Conservation (phyloP, 306 rosid species). For the Mucuna pruriens region DNA sequence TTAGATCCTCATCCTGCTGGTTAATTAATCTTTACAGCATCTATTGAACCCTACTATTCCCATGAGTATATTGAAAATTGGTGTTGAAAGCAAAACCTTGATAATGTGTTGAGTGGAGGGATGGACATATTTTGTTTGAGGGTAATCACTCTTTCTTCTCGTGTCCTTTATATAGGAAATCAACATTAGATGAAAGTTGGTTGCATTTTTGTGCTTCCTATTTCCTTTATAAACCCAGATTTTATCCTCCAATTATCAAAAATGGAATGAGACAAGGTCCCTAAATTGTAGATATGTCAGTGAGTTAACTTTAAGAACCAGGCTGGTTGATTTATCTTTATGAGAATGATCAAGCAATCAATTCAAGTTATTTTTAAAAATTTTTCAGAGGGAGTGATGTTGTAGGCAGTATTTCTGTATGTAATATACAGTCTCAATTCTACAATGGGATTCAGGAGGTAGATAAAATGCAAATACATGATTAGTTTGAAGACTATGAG, state of each 20-base stretch:
- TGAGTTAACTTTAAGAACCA: neutral
- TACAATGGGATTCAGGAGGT: neutral
- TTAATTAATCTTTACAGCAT: constrained; percentile 6
- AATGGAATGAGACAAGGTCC: neutral
- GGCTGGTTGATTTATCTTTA: constrained; percentile 15
- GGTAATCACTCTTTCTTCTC: neutral
- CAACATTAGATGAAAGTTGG: neutral
- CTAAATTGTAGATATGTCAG: neutral
- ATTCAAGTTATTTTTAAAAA: neutral
- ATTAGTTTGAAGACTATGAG: constrained; percentile 13
- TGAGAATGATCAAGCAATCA: constrained; percentile 11
- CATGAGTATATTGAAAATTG: neutral
- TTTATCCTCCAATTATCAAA: constrained; percentile 16
- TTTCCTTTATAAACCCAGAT: neutral
- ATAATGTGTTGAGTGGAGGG: neutral
- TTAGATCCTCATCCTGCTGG: constrained; percentile 11
- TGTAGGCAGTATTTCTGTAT: constrained; percentile 8
- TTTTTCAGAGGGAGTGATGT: neutral
- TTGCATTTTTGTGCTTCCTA: constrained; percentile 5
- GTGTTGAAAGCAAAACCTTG: constrained; percentile 22
- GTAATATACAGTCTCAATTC: constrained; percentile 17
- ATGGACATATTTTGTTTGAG: neutral
- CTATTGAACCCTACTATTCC: neutral
- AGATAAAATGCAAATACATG: constrained; percentile 14
- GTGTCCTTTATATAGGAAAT: neutral